A percentile compares a stretch with the other conserved stretches of the same genome.
phyloP scores from a whole-genome alignment of 352 stramenopile species.

The Pythium aquatile region DNA sequence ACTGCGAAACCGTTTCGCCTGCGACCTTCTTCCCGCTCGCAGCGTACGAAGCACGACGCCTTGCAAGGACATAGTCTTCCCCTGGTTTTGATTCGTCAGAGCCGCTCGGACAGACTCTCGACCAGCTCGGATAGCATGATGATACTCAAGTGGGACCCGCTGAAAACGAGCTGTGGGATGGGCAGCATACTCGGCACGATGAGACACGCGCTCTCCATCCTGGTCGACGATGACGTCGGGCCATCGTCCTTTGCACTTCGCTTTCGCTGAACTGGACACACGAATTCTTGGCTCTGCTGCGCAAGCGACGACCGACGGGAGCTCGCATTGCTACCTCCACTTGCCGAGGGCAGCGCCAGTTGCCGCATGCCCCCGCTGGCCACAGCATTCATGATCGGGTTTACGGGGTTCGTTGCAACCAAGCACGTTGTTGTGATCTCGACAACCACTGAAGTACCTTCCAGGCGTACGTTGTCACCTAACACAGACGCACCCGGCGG shows the following conservation, averaged over 20 bases:
- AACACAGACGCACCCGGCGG: background rate
- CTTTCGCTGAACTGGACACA: conserved; percentile 17
- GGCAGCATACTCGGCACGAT: conserved; percentile 19
- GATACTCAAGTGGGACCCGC: conserved; percentile 23
- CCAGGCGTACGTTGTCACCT: conserved; percentile 8
- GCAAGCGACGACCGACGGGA: background rate
- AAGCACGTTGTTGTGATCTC: conserved; percentile 25
- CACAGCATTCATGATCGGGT: background rate
- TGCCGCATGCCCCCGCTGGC: conserved; percentile 1
- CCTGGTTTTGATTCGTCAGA: background rate
- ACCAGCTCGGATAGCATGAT: background rate
- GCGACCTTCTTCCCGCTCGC: background rate
- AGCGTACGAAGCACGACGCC: conserved; percentile 2
- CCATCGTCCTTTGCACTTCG: background rate
- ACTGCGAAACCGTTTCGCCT: background rate
- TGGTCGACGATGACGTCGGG: no score
- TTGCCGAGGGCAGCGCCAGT: background rate
- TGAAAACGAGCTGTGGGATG: conserved; percentile 33
- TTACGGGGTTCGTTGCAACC: background rate
- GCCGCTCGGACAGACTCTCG: background rate
- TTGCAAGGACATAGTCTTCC: background rate
- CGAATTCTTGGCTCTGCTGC: conserved; percentile 18
- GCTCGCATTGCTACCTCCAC: conserved; percentile 13
- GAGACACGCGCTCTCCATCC: background rate
- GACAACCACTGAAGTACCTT: conserved; percentile 21